Conservation (phyloP, 2,329 filamentous ascomycete genomes). For the Colletotrichum nymphaeae region DNA sequence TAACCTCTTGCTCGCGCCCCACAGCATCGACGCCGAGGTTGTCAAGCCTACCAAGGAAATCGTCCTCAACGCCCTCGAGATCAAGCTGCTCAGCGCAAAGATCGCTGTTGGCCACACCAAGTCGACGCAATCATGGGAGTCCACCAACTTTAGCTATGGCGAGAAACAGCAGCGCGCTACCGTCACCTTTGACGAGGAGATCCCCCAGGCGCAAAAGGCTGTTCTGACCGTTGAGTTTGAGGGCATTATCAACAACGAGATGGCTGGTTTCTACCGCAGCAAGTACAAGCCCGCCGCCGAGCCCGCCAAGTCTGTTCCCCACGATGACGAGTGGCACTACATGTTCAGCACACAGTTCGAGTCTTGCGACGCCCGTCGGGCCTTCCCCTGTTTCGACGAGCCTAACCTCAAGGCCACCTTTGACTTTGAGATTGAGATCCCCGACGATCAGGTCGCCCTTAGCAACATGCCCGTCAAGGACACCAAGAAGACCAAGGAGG, state of each 20-base stretch:
- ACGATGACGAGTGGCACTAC: slow-evolving; percentile 73
- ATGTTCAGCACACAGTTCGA: slow-evolving; percentile 99
- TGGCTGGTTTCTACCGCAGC: slow-evolving; percentile 94
- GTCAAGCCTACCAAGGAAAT: slow-evolving; percentile 79
- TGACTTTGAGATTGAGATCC: slow-evolving; percentile 92
- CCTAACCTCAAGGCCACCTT: slow-evolving; percentile 97
- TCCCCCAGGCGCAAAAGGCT: slow-evolving; percentile 75
- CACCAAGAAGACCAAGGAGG: slow-evolving; percentile 67
- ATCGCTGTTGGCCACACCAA: slow-evolving; percentile 69
- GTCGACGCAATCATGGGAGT: slow-evolving; percentile 66
- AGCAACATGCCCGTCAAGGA: slow-evolving; percentile 96
- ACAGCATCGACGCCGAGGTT: slow-evolving; percentile 80
- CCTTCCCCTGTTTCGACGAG: slow-evolving; percentile 98
- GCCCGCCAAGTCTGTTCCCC: slow-evolving; percentile 81
- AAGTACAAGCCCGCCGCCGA: slow-evolving; percentile 87
- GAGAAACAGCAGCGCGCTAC: slow-evolving; percentile 85
- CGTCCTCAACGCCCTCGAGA: slow-evolving; percentile 85
- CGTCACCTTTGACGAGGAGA: slow-evolving; percentile 78
- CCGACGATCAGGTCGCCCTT: slow-evolving; percentile 86
- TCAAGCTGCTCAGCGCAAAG: slow-evolving; percentile 77
- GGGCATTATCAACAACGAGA: slow-evolving; percentile 87
- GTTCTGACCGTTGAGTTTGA: slow-evolving; percentile 78
- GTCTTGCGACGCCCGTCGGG: slow-evolving; percentile 91
- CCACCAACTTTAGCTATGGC: slow-evolving; percentile 81
- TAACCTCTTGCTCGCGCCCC: slow-evolving; percentile 15